Evolutionary conservation across 352 stramenopile species (phyloP).

Genomic region (Globisporangium polare): DNA sequence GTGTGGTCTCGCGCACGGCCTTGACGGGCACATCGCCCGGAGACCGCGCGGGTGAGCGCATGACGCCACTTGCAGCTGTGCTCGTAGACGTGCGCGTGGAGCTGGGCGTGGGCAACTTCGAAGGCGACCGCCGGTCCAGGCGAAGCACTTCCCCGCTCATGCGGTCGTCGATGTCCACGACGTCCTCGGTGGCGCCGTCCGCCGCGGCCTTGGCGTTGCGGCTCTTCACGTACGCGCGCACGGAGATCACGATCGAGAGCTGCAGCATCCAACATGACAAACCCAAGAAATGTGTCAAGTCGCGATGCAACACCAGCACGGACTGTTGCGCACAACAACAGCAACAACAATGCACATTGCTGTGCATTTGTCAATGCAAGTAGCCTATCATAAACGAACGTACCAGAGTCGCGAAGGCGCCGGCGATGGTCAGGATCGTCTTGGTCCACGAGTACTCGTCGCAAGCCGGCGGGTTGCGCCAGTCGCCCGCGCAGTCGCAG

Average conservation of each 20-base stretch:
- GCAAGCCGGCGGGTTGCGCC: conserved; percentile 49
- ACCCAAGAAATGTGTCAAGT: too few relatives aligned
- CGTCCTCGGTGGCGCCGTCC: neutral
- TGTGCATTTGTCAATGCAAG: neutral
- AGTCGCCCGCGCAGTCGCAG: conserved; percentile 62
- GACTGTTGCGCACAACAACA: neutral
- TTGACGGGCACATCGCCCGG: conserved; percentile 5
- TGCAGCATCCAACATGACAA: conserved; percentile 10
- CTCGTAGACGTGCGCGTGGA: conserved; percentile 1
- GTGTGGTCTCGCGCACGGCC: conserved; percentile 13
- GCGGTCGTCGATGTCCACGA: conserved; percentile 13
- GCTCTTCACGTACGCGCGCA: conserved; percentile 39
- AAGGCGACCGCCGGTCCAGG: conserved; percentile 11
- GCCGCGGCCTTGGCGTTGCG: conserved; percentile 21
- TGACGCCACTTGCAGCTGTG: neutral
- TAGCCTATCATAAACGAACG: neutral
- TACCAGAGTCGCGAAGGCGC: conserved; percentile 51
- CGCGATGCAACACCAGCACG: neutral
- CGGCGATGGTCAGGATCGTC: conserved; percentile 49
- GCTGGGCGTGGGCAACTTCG: conserved; percentile 6
- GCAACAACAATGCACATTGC: neutral
- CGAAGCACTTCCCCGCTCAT: conserved; percentile 14
- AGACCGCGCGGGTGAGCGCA: neutral
- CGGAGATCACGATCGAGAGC: conserved; percentile 54
- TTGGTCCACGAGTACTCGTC: conserved; percentile 51